These are phyloP conservation scores for Tetrapisispora nanseiensis DNA, from an alignment of 805 yeast species.

Conservation along the genomic window DNA sequence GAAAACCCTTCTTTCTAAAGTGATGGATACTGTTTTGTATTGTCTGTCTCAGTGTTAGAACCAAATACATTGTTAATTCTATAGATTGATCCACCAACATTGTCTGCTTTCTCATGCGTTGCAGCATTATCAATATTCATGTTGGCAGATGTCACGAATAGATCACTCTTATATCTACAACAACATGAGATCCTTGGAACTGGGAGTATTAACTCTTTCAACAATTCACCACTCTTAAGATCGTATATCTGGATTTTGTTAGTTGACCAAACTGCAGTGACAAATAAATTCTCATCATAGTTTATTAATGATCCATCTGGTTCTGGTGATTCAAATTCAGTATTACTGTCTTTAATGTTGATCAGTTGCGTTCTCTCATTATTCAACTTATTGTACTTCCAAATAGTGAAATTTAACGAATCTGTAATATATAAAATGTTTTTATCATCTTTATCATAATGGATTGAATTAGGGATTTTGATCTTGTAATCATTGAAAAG, in stretches of 20 bases:
- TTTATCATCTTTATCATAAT: conserved; percentile 35
- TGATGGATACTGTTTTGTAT: not conserved
- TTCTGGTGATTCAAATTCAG: conserved; percentile 36
- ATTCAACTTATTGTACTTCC: conserved; percentile 34
- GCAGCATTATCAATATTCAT: conserved; percentile 27
- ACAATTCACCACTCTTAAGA: conserved; percentile 36
- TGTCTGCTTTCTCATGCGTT: conserved; percentile 27
- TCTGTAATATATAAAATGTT: conserved; percentile 44
- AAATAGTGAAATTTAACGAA: conserved; percentile 38
- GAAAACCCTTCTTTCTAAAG: not conserved
- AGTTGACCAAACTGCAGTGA: conserved; percentile 60
- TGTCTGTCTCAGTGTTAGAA: not conserved
- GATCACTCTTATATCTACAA: conserved; percentile 56
- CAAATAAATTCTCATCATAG: conserved; percentile 40
- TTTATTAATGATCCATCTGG: conserved; percentile 78
- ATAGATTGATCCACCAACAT: conserved; percentile 56
- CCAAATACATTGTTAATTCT: conserved; percentile 22
- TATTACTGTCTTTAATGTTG: conserved; percentile 21
- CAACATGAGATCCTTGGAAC: conserved; percentile 55
- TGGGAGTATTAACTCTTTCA: conserved; percentile 48
- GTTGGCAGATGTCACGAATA: conserved; percentile 63
- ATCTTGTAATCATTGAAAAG: conserved; percentile 31
- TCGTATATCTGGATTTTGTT: conserved; percentile 46
- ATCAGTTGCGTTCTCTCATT: conserved; percentile 30
- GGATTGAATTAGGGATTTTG: conserved; percentile 64